phyloP scores from a whole-genome alignment of 768 basidiomycete genomes.

The Paxillus involutus region DNA sequence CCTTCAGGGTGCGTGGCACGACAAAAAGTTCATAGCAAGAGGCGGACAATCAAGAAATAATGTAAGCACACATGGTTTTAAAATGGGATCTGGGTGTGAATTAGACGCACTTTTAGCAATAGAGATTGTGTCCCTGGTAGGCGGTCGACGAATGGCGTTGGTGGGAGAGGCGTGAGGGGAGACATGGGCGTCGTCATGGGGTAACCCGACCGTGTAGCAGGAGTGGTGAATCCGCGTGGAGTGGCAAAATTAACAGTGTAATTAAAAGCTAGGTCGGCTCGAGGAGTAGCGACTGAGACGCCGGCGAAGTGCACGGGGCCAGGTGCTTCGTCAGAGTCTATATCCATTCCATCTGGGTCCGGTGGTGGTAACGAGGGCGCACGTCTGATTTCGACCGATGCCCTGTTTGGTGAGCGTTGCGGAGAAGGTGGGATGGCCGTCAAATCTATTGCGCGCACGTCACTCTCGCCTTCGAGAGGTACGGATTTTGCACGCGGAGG shows the following conservation, averaged over 20 bases:
- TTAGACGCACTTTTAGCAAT: constrained; percentile 18
- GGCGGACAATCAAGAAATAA: not conserved
- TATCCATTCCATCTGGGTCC: constrained; percentile 22
- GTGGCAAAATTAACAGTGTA: constrained; percentile 31
- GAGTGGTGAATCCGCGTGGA: constrained; percentile 12
- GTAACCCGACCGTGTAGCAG: not conserved
- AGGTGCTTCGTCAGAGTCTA: constrained; percentile 18
- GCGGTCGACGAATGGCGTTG: constrained; percentile 37
- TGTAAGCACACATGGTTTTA: not conserved
- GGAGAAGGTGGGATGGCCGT: constrained; percentile 25
- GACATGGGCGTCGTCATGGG: constrained; percentile 31
- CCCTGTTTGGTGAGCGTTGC: constrained; percentile 23
- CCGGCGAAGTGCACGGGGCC: constrained; percentile 25
- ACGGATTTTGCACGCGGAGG: constrained; percentile 29
- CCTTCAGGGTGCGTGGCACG: not conserved
- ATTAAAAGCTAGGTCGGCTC: constrained; percentile 10
- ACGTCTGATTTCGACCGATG: constrained; percentile 21
- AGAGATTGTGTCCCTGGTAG: constrained; percentile 11
- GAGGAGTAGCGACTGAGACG: constrained; percentile 6
- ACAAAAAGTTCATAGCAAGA: not conserved
- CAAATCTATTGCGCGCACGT: constrained; percentile 19
- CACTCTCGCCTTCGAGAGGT: constrained; percentile 17
- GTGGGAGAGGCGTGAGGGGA: constrained; percentile 52
- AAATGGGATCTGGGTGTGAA: not conserved
- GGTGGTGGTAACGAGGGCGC: constrained; percentile 24